These are phyloP conservation scores for Kwoniella heveanensis DNA, from an alignment of 768 basidiomycete genomes.

Conservation along the genomic window DNA sequence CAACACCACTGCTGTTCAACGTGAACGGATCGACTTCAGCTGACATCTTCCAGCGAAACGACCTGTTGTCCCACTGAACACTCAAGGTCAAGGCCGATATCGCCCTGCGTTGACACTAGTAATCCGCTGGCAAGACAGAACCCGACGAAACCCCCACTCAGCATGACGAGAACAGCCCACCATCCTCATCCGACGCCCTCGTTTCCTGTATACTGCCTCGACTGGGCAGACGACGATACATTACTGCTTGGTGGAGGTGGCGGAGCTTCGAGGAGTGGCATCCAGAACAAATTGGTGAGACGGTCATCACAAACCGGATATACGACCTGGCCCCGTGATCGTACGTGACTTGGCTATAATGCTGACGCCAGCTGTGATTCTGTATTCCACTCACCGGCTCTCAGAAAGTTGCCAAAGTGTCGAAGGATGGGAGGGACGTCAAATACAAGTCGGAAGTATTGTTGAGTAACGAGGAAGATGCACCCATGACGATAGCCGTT, in stretches of 20 bases:
- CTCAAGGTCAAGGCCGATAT: too few species aligned
- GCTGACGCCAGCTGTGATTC: not conserved
- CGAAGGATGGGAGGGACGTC: constrained; percentile 47
- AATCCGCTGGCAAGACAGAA: too few species aligned
- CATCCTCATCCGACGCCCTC: constrained; percentile 71
- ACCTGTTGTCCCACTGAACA: too few species aligned
- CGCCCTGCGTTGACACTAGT: too few species aligned
- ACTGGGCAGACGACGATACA: constrained; percentile 71
- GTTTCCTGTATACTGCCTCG: constrained; percentile 87
- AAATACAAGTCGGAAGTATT: constrained; percentile 63
- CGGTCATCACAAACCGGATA: not conserved
- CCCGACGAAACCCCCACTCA: too few species aligned
- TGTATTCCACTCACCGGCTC: not conserved
- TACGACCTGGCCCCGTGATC: too few species aligned
- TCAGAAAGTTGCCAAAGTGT: constrained; percentile 53
- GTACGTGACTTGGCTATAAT: not conserved
- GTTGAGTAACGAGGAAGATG: constrained; percentile 80
- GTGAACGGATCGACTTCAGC: too few species aligned
- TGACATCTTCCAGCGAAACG: too few species aligned
- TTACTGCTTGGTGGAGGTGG: constrained; percentile 84
- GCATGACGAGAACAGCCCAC: constrained; percentile 77
- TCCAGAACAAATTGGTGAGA: constrained; percentile 90
- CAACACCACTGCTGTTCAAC: too few species aligned
- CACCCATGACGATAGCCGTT: constrained; percentile 92
- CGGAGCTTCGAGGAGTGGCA: constrained; percentile 79